Percentiles rank a stretch among this genome's conserved stretches.
Conservation (phyloP, 78 protist species). For the Mantamonas sphyraenae region DNA sequence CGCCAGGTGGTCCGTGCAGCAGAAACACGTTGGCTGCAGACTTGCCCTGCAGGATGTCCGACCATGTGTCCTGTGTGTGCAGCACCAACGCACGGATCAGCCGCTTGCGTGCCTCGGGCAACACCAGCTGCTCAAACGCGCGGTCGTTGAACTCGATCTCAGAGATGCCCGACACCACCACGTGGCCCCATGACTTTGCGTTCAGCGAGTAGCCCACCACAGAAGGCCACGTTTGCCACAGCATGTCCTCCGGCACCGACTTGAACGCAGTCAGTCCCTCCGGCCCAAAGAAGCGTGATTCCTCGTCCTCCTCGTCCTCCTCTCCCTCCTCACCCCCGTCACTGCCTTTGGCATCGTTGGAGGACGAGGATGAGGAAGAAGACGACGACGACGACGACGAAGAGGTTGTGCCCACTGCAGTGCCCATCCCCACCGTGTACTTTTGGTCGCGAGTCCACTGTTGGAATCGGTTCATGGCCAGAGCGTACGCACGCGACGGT, state of each 20-base stretch:
- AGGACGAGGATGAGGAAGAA: too few relatives aligned
- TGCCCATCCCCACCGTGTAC: too few relatives aligned
- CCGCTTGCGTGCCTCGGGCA: constrained; percentile 3
- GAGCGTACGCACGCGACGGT: background rate
- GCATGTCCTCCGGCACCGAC: background rate
- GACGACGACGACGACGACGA: too few relatives aligned
- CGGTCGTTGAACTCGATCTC: constrained; percentile 12
- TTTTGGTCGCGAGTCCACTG: background rate
- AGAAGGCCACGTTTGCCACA: background rate
- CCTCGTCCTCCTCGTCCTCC: background rate
- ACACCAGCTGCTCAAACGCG: constrained; percentile 19
- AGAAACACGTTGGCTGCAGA: constrained; percentile 29
- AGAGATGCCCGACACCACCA: background rate
- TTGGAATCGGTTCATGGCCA: background rate
- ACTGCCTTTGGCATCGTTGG: background rate
- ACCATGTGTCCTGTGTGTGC: background rate
- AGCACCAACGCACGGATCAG: constrained; percentile 3
- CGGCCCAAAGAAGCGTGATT: background rate
- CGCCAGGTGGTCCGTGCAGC: background rate
- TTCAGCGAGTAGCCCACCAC: background rate
- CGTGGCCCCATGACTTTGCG: too few relatives aligned
- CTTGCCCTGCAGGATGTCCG: constrained; percentile 30
- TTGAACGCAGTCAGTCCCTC: background rate
- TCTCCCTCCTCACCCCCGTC: too few relatives aligned
- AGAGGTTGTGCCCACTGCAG: too few relatives aligned